Evolutionary conservation across 306 rosid species (phyloP), one percentile per base, ranked within the genome.

Genomic region (Lupinus albus): DNA sequence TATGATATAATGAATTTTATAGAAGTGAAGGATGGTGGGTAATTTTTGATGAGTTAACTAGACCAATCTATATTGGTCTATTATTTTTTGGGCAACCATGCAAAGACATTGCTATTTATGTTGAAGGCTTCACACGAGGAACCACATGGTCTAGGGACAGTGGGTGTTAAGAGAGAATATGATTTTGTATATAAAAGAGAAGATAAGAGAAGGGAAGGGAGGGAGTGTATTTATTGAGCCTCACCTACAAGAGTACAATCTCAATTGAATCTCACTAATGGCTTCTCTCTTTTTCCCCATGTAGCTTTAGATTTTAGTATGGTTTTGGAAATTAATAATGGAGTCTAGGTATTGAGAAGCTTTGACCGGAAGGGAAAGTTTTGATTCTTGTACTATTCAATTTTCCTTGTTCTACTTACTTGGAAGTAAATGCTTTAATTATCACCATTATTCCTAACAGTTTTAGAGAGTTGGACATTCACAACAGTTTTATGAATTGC

Each of bases 191-290:
- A 51, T 36, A 42, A 46, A 71, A 66, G 60, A 32, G 28, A 20
- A 21, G 38, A 12, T 10, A 36, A 25, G 67, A 33, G 57, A 51
- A 28, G 52, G 53, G 62, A 41, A 35, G 11, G 20, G 70, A 51
- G 12, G n/a, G 61, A 48, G 45, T 45, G 68, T 73, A 88, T 83
- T 84, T 84, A 89, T 82, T 77, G 77, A 75, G 61, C 55, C 80
- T 80, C 77, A 57, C 80, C 82, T 52, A 63, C 55, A 61, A 71
- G 67, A 57, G 78, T 60, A 74, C 74, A 70, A 78, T 50, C 68
- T 61, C 36, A 70, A 62, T 68, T 61, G 55, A 78, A 72, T 73
- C 79, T 35, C 76, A 71, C 86, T 72, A 86, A 78, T 84, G 86
- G 64, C 35, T 67, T 72, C 81, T 73, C 64, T 64, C 70, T 78